Conservation (phyloP, 129 eudicot genomes). For the carrot (Daucus carota) region DNA sequence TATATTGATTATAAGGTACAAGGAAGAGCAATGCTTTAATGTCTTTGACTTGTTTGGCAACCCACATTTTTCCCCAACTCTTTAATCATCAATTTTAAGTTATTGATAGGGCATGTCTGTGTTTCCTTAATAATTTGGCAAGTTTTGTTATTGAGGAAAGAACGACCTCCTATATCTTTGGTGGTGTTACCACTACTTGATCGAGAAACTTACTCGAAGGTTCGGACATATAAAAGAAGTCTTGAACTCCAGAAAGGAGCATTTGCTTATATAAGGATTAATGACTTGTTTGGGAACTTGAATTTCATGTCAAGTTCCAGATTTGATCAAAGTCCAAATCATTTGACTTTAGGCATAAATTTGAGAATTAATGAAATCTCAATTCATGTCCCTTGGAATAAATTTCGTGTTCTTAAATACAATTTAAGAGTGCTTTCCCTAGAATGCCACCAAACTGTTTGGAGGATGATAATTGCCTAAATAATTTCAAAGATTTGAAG, state of each 20-base stretch:
- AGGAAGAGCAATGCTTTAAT: not conserved
- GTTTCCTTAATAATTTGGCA: not conserved
- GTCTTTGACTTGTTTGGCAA: not conserved
- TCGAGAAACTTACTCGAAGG: too few relatives aligned
- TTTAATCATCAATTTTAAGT: not conserved
- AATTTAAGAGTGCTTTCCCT: not conserved
- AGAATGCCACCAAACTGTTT: not conserved
- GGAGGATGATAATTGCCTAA: not conserved
- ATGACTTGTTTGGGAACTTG: too few relatives aligned
- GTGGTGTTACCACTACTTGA: too few relatives aligned
- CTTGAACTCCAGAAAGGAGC: too few relatives aligned
- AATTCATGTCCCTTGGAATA: too few relatives aligned
- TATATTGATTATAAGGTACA: constrained; percentile 85
- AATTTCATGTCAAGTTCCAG: too few relatives aligned
- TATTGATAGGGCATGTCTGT: not conserved
- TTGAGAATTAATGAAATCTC: too few relatives aligned
- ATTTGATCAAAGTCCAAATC: too few relatives aligned
- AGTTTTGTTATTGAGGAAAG: not conserved
- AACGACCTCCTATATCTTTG: not conserved
- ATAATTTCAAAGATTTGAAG: not conserved
- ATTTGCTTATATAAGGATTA: too few relatives aligned
- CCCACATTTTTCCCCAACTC: not conserved
- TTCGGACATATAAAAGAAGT: too few relatives aligned
- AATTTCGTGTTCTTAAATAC: too few relatives aligned
- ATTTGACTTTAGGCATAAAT: too few relatives aligned